Conservation (phyloP, 2,329 filamentous ascomycete species). For the Hypoxylon sp. region DNA sequence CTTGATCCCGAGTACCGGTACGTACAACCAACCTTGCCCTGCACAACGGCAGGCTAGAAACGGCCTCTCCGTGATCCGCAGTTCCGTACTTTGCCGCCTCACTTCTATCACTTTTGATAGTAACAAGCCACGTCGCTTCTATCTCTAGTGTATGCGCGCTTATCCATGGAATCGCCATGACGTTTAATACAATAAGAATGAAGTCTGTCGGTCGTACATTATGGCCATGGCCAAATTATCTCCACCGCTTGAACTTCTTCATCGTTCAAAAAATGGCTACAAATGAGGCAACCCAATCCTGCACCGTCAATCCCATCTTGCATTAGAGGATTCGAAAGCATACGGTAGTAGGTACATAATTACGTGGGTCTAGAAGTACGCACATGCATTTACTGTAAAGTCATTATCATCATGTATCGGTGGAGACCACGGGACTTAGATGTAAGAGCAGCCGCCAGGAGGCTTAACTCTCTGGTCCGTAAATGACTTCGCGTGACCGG, state of each 20-base stretch:
- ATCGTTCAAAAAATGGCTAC: slow-evolving; percentile 20
- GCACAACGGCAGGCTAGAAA: slow-evolving; percentile 37
- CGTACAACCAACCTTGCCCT: slow-evolving; percentile 12
- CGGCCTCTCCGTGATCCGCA: slow-evolving; percentile 46
- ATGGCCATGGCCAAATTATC: slow-evolving; percentile 15
- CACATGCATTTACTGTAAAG: slow-evolving; percentile 28
- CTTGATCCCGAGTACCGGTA: slow-evolving; percentile 30
- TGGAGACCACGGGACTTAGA: slow-evolving; percentile 30
- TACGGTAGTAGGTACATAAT: slow-evolving; percentile 4
- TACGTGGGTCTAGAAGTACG: slow-evolving; percentile 18
- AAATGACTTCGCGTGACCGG: slow-evolving; percentile 20
- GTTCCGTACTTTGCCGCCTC: slow-evolving; percentile 44
- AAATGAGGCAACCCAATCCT: slow-evolving; percentile 35
- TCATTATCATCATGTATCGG: slow-evolving; percentile 29
- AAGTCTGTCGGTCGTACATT: slow-evolving; percentile 16
- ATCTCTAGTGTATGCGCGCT: slow-evolving; percentile 12
- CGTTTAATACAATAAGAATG: slow-evolving; percentile 7
- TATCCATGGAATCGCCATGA: slow-evolving; percentile 26
- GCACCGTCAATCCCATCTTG: slow-evolving; percentile 28
- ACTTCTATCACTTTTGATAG: slow-evolving; percentile 26
- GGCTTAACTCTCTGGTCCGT: slow-evolving; percentile 25
- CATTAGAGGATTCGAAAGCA: slow-evolving; percentile 23
- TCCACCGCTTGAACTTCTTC: slow-evolving; percentile 15
- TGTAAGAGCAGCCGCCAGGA: slow-evolving; percentile 46
- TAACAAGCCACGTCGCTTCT: slow-evolving; percentile 38